Evolutionary conservation across 2,329 filamentous ascomycete genomes (phyloP).

Genomic region (Nigrograna mackinnonii): DNA sequence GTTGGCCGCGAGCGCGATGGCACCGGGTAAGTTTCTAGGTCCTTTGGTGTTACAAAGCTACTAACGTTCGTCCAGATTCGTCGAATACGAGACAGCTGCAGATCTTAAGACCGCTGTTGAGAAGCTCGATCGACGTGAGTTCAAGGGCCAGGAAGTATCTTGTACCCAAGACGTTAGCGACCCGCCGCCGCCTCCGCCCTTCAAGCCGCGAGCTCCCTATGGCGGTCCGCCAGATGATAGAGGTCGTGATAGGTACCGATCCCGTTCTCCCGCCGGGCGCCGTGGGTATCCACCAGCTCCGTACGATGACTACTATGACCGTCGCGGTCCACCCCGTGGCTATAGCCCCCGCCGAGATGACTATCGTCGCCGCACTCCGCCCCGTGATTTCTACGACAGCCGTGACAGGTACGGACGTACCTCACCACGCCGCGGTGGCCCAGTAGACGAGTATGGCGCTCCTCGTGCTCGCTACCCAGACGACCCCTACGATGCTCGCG

Average conservation of each 20-base stretch:
- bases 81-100: constrained; percentile 92
- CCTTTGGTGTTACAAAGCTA: neutral
- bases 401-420: constrained; percentile 64
- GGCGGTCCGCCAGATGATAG: constrained; percentile 63
- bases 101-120: constrained; percentile 91
- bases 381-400: constrained; percentile 86
- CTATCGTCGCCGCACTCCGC: constrained; percentile 78
- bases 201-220: constrained; percentile 38
- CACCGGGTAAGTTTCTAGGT: constrained; percentile 71
- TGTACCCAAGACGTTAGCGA: constrained; percentile 81
- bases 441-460: constrained; percentile 74
- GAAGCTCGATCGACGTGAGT: constrained; percentile 90
- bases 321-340: constrained; percentile 77
- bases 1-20: constrained; percentile 90
- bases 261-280: constrained; percentile 71
- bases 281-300: constrained; percentile 66
- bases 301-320: constrained; percentile 73
- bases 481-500: constrained; percentile 68
- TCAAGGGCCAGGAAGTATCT: constrained; percentile 84
- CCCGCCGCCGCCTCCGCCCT: constrained; percentile 39
- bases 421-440: constrained; percentile 68
- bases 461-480: constrained; percentile 69
- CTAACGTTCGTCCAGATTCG: constrained; percentile 67
- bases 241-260: constrained; percentile 73
- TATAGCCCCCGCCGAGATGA: constrained; percentile 88